A percentile compares a stretch with the other conserved stretches of the same genome.
These are phyloP conservation scores for Cyamopsis tetragonoloba DNA, from an alignment of 306 rosid genomes.

Conservation along the genomic window DNA sequence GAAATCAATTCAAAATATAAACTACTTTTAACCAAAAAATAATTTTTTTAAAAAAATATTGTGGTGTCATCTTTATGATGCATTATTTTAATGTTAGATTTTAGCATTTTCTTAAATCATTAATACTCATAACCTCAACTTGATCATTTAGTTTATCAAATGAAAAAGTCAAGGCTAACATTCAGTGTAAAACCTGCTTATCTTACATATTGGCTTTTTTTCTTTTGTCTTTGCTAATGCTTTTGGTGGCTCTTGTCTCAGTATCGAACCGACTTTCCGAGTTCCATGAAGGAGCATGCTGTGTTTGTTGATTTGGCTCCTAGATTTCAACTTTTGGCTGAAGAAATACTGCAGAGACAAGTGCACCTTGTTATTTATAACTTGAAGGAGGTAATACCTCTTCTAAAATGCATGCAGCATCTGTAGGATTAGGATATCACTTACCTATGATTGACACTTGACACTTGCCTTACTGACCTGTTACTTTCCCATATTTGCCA, in stretches of 20 bases:
- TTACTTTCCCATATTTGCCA: slow-evolving; percentile 21
- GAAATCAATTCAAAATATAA: slow-evolving; percentile 1
- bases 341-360: slow-evolving; percentile 81
- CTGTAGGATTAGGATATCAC: background rate
- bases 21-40: background rate
- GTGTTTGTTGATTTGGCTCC: slow-evolving; percentile 92
- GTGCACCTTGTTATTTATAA: slow-evolving; percentile 67
- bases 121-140: background rate
- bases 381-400: slow-evolving; percentile 70
- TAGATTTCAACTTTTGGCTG: slow-evolving; percentile 80
- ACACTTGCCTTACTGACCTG: slow-evolving; percentile 11
- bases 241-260: slow-evolving; percentile 36
- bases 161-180: slow-evolving; percentile 10
- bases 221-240: slow-evolving; percentile 28
- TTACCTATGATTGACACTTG: background rate
- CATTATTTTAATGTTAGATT: slow-evolving; percentile 4
- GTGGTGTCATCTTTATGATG: background rate
- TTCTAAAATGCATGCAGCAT: slow-evolving; percentile 27
- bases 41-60: background rate
- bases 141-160: slow-evolving; percentile 4
- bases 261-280: slow-evolving; percentile 85
- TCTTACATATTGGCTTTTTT: background rate
- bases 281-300: slow-evolving; percentile 80
- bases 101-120: slow-evolving; percentile 9
- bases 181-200: slow-evolving; percentile 1